Conservation (phyloP, 208 protist species). For the Leishmania braziliensis region DNA sequence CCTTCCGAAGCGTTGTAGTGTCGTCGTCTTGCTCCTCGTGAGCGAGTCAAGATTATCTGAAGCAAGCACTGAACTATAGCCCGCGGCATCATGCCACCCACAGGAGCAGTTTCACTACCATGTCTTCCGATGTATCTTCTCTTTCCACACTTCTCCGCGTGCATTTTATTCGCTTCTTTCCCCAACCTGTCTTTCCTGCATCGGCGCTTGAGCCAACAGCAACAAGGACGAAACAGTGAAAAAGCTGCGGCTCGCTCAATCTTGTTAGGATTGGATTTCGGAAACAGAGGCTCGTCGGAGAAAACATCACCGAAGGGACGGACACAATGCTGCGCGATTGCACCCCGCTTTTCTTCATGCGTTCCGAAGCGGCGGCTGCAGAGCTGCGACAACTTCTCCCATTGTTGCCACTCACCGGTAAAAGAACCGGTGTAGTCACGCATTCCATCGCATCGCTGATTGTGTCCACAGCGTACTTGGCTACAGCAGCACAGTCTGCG, state of each 20-base stretch:
- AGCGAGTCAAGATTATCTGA: background rate
- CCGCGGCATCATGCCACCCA: background rate
- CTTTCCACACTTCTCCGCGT: background rate
- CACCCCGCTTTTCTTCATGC: slow-evolving; percentile 2
- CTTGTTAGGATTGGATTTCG: background rate
- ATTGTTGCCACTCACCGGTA: slow-evolving; percentile 13
- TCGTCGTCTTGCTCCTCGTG: too few relatives aligned
- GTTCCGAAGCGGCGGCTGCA: slow-evolving; percentile 17
- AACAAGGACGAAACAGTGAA: background rate
- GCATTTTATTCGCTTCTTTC: background rate
- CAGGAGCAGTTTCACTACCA: background rate
- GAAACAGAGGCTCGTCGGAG: background rate
- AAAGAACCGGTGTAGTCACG: background rate
- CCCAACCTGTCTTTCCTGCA: background rate
- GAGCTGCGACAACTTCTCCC: slow-evolving; percentile 33
- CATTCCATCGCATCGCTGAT: slow-evolving; percentile 43
- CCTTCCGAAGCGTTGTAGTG: background rate
- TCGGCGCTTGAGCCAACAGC: background rate
- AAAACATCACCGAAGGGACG: slow-evolving; percentile 2
- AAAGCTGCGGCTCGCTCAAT: background rate
- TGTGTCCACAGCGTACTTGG: slow-evolving; percentile 32
- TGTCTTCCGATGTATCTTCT: background rate
- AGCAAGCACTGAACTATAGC: too few relatives aligned
- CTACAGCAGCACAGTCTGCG: slow-evolving; percentile 11
- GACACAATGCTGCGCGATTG: slow-evolving; percentile 19